Evolutionary conservation across 805 yeast genomes (phyloP), one percentile per base, ranked within the genome.

Genomic region (Candida boleticola): DNA sequence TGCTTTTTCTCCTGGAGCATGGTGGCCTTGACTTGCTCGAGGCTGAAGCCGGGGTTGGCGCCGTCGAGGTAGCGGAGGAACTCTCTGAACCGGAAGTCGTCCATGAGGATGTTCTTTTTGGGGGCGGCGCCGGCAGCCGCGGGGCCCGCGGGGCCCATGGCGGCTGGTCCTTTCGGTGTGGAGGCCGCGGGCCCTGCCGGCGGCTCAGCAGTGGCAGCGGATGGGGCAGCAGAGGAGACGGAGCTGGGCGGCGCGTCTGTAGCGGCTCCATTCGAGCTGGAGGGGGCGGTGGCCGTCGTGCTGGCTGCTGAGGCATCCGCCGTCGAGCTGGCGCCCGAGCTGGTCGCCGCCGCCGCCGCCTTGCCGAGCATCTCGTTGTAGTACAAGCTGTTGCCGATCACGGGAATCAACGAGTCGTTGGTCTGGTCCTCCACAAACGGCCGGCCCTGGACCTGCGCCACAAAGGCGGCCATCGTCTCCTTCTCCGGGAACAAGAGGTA

Each of bases 401-500:
- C 51, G 0, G 80, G 74, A 1, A 50, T 44, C 38, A 66, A 54
- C 11, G 57, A 45, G 31, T 60, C 65, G 5, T 51, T 53, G 2
- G 63, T 52, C 3, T 44, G 50, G 2, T 48, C 44, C 22, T 59
- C 67, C 16, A 37, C 40, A 26, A 29, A 23, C 27, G 58, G 52
- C 27, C 62, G 50, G 0, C 47, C 46, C 22, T 52, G 53, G 10
- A 66, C 47, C 2, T 44, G 43, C 4, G 44, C 37, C 3, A 58
- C 56, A 36, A 73, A 65, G n/a, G 48, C 45, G n/a, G 51, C 55
- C 37, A 69, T 52, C 1, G 43, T 31, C 3, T 44, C 37, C 10
- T 54, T 52, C n/a, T 52, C 57, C 36, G 59, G 61, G 43, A 76
- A 66, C 10, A 46, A 42, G 2, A 73, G 46, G 51, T 71, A 76